Base-by-base conservation (phyloP, 2,329 filamentous ascomycete genomes). In the Exophiala bonariae region DNA sequence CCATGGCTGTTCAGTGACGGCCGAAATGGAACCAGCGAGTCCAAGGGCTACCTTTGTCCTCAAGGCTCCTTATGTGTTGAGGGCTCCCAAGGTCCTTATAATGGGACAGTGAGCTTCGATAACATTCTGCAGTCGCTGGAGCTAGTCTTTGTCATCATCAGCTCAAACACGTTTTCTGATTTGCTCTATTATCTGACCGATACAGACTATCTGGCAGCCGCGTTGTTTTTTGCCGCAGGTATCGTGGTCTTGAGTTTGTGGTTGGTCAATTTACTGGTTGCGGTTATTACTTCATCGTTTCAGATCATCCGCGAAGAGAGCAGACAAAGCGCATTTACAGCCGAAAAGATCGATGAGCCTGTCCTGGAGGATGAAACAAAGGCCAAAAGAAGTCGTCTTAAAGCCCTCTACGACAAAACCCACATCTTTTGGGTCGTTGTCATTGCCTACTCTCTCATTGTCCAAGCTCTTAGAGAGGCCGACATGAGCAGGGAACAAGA, bases 291-390 rank as follows among this genome's bases (percentile, higher is more conserved):
- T 0, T 96, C 93, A 4, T 96, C 92, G 1, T 99, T 99, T 63
- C 93, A 99, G 65, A 88, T 99, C 56, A 99, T 99, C 59, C 83
- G 93, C 55, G 95, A 99, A 72, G 93, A 99, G 66, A 95, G 89
- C 70, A 91, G 87, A 67, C 84, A 86, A 23, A 96, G 91, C 71
- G 93, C 95, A 3, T 99, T 99, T 66, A 91, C 90, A 3, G 82
- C 83, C 10, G 81, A 89, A 47, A 79, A 88, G 31, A 79, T 78
- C 42, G 75, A 78, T 40, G 62, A 61, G n/a, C 40, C 50, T 6
- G 35, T 40, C 11, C 18, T 44, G n/a, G 52, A 63, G 33, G 59
- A 63, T 13, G 45, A 54, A 17, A 26, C 36, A 16, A 70, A 63
- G 50, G 56, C 73, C 54, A 54, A 44, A 41, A 44, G 18, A 31